Evolutionary conservation across 768 basidiomycete species (phyloP).

Genomic region (Leccinum imitatum): DNA sequence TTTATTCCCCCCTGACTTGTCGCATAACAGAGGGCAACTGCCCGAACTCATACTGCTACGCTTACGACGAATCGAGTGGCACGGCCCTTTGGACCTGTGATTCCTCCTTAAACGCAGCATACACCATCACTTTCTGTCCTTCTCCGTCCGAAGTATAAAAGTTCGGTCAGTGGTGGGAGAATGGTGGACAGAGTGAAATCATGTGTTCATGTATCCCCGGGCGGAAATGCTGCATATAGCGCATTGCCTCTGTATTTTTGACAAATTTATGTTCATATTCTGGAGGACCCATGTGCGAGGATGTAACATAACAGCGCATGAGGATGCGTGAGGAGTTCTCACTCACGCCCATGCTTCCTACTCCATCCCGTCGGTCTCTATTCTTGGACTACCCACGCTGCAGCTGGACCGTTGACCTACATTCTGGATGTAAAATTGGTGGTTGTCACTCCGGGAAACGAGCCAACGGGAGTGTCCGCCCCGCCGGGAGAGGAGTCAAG

Average conservation of each 20-base stretch:
- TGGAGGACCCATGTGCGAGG: background rate
- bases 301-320: background rate
- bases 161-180: too few species aligned
- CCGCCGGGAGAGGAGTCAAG: background rate
- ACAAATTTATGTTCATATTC: background rate
- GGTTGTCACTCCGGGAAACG: too few species aligned
- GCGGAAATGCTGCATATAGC: background rate
- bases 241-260: background rate
- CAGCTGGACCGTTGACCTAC: background rate
- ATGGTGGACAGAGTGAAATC: too few species aligned
- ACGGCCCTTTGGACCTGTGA: constrained; percentile 48
- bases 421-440: background rate
- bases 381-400: background rate
- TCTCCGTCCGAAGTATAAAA: too few species aligned
- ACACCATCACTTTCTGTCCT: too few species aligned
- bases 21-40: constrained; percentile 37
- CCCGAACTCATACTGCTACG: constrained; percentile 50
- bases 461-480: too few species aligned
- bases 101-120: constrained; percentile 7
- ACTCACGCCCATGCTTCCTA: background rate
- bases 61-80: constrained; percentile 49
- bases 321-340: background rate
- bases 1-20: background rate
- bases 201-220: background rate
- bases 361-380: background rate